Evolutionary conservation across 768 basidiomycete genomes (phyloP).

Genomic region (Epithele typhae): DNA sequence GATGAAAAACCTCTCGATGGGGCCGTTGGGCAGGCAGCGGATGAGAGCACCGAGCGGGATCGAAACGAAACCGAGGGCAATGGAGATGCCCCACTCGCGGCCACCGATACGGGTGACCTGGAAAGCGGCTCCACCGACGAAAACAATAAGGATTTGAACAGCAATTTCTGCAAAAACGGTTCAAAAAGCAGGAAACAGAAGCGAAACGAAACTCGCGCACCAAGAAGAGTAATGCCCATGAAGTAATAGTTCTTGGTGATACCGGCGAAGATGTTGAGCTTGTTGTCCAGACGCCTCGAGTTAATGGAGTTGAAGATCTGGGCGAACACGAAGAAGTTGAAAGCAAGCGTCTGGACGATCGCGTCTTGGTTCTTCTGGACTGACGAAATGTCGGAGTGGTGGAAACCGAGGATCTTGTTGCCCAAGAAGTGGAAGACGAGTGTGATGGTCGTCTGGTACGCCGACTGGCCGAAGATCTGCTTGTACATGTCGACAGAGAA

Average conservation of each 20-base stretch:
- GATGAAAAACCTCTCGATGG: constrained; percentile 64
- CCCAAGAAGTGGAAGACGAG: constrained; percentile 91
- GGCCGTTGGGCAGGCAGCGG: constrained; percentile 75
- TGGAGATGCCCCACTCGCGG: constrained; percentile 89
- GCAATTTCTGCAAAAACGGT: constrained; percentile 60
- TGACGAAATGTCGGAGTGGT: constrained; percentile 26
- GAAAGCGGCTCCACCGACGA: constrained; percentile 89
- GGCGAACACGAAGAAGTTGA: constrained; percentile 98
- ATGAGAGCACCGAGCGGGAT: constrained; percentile 84
- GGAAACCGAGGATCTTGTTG: constrained; percentile 59
- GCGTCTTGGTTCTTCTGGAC: constrained; percentile 34
- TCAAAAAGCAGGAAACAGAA: not conserved
- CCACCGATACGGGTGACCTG: constrained; percentile 76
- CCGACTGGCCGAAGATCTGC: constrained; percentile 87
- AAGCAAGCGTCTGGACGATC: constrained; percentile 80
- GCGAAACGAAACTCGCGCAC: constrained; percentile 34
- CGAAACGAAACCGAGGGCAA: constrained; percentile 82
- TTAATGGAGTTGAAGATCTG: constrained; percentile 97
- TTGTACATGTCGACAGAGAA: constrained; percentile 96
- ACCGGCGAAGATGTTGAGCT: constrained; percentile 87
- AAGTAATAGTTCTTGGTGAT: constrained; percentile 80
- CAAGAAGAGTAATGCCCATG: constrained; percentile 77
- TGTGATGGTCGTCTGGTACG: constrained; percentile 79
- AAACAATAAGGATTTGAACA: constrained; percentile 84
- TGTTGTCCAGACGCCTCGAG: constrained; percentile 79